Base-by-base conservation (phyloP, 192 early-diverging fungal genomes). In the Coemansia aciculifera region DNA sequence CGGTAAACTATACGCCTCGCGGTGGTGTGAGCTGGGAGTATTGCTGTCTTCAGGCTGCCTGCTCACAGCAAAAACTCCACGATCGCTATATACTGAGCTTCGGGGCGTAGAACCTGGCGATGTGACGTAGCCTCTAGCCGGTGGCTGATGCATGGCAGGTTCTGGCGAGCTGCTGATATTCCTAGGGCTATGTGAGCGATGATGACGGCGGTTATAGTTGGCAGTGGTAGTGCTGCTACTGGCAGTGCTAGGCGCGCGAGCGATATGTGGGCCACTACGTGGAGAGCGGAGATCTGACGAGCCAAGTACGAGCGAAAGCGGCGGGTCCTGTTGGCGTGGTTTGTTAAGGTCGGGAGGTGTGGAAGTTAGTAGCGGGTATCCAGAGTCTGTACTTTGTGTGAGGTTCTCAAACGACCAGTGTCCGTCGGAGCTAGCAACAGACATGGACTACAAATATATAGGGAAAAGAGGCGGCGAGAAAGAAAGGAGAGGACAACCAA, bases 391-490 rank as follows among this genome's bases (percentile, higher is more conserved):
- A 62, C 72, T 82, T 65, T 82, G 80, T 3, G 74, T 71, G 34
- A 82, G 75, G 66, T 82, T 77, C 60, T 82, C 80, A 59, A 82
- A 82, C 7, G 80, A 82, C 80, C 80, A 82, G 37, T 77, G 75
- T 59, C 77, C 80, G 88, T 92, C 61, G 59, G 70, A 86, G 86
- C 66, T 91, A 87, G 94, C 85, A 71, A 52, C 67, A 32, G 79
- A 77, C 68, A 82, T 69, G 66, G 61, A 68, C 29, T 42, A 59
- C 51, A 29, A 66, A 39, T 77, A 54, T 17, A 37, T 65, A 56
- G 46, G 24, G 66, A 29, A 24, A 24, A 52, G 32, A 48, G 67
- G 15, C 40, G 29, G 23, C 34, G 60, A 66, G 31, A 64, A 19
- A 69, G 32, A 57, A 44, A 31, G 21, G 59, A 42, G 24, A 42